phyloP scores from a whole-genome alignment of 192 early-diverging fungal species.

The Cetraspora pellucida region DNA sequence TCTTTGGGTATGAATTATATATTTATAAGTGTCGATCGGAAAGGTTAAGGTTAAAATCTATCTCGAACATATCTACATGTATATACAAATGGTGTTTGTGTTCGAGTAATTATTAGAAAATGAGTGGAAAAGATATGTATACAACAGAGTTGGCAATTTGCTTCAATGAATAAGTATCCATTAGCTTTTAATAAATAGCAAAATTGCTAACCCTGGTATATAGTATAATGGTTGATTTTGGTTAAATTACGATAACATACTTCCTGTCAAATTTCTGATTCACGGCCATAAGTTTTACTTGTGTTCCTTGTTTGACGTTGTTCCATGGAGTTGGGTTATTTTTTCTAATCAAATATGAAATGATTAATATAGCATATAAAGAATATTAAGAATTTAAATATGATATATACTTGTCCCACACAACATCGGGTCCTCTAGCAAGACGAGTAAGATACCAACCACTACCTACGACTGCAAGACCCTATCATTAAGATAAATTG shows the following conservation, averaged over 20 bases:
- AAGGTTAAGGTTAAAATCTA: conserved; percentile 43
- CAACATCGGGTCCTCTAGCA: conserved; percentile 62
- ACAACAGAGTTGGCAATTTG: too few relatives aligned
- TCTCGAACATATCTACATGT: conserved; percentile 51
- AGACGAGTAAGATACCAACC: conserved; percentile 59
- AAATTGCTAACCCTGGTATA: too few relatives aligned
- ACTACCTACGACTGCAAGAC: conserved; percentile 40
- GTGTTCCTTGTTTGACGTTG: conserved; percentile 60
- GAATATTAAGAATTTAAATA: background rate
- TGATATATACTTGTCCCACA: conserved; percentile 55
- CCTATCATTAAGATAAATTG: background rate
- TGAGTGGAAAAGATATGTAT: too few relatives aligned
- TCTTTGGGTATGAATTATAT: too few relatives aligned
- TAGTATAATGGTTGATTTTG: background rate
- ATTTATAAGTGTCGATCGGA: too few relatives aligned
- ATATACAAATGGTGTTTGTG: too few relatives aligned
- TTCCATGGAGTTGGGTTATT: conserved; percentile 59
- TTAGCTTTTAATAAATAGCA: too few relatives aligned
- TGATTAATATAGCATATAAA: background rate
- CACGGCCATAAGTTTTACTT: conserved; percentile 60
- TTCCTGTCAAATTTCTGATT: conserved; percentile 60
- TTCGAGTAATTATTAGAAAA: too few relatives aligned
- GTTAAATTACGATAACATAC: conserved; percentile 35
- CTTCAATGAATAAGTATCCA: too few relatives aligned
- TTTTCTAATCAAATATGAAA: conserved; percentile 30